phyloP scores from a whole-genome alignment of 2,329 filamentous ascomycete genomes.

The Penicillium janthinellum region DNA sequence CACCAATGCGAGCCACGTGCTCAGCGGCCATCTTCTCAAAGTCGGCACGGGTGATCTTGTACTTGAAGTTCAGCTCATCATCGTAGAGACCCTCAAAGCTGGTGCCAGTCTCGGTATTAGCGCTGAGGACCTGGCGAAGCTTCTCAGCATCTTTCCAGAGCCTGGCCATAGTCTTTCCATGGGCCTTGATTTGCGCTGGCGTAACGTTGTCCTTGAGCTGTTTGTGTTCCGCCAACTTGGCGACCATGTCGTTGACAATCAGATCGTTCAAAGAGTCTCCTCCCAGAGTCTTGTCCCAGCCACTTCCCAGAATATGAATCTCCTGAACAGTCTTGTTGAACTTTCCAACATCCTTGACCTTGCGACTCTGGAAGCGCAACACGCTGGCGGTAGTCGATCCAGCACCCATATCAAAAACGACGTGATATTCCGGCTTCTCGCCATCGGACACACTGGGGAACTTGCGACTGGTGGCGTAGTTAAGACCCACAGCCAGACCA shows the following conservation, averaged over 20 bases:
- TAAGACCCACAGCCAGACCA: conserved; percentile 86
- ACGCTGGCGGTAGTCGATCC: conserved; percentile 90
- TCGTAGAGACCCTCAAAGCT: conserved; percentile 83
- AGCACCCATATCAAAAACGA: conserved; percentile 97
- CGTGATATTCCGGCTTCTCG: conserved; percentile 83
- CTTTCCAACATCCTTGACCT: conserved; percentile 86
- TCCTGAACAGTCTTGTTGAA: conserved; percentile 98
- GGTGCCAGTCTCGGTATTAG: conserved; percentile 78
- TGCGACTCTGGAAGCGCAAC: conserved; percentile 83
- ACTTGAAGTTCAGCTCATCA: conserved; percentile 90
- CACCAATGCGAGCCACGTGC: conserved; percentile 68
- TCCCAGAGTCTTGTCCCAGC: conserved; percentile 87
- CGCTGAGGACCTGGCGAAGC: conserved; percentile 84
- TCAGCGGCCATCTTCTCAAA: conserved; percentile 77
- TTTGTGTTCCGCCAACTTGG: conserved; percentile 72
- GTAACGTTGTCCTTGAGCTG: conserved; percentile 48
- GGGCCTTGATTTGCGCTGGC: conserved; percentile 56
- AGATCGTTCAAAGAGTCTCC: conserved; percentile 86
- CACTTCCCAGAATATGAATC: conserved; percentile 81
- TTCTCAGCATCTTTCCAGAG: conserved; percentile 92
- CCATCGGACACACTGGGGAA: conserved; percentile 84
- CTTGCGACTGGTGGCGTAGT: conserved; percentile 89
- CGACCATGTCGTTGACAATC: conserved; percentile 85
- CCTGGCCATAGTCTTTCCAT: conserved; percentile 85
- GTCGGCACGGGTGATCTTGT: conserved; percentile 76